Evolutionary conservation across 2,329 filamentous ascomycete genomes (phyloP).

Genomic region (Rutstroemia sp.): DNA sequence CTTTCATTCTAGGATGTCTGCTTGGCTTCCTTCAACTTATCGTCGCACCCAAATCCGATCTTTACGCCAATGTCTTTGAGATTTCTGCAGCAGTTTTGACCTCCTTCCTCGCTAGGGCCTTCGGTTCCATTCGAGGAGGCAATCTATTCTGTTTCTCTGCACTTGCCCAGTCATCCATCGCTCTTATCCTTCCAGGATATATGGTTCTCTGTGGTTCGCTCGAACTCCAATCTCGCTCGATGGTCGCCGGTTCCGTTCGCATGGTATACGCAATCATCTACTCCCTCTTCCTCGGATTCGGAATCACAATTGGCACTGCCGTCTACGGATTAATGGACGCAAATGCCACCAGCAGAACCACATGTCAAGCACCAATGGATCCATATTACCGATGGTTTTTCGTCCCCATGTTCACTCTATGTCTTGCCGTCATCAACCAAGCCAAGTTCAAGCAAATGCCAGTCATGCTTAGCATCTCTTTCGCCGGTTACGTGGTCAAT

Average conservation of each 20-base stretch:
- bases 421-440: conserved; percentile 69
- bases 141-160: conserved; percentile 59
- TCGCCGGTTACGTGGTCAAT: conserved; percentile 68
- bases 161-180: conserved; percentile 56
- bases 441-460: conserved; percentile 76
- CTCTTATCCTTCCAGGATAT: conserved; percentile 58
- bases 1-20: conserved; percentile 62
- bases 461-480: conserved; percentile 66
- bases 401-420: conserved; percentile 66
- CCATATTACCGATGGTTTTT: conserved; percentile 60
- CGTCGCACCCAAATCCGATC: conserved; percentile 58
- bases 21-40: conserved; percentile 65
- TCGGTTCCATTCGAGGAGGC: conserved; percentile 47
- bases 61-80: conserved; percentile 61
- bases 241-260: conserved; percentile 48
- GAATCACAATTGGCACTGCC: conserved; percentile 48
- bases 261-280: conserved; percentile 54
- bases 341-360: conserved; percentile 39
- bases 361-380: conserved; percentile 39
- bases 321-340: conserved; percentile 45
- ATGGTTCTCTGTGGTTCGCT: conserved; percentile 51
- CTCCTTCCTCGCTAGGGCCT: conserved; percentile 54
- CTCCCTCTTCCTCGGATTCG: conserved; percentile 49
- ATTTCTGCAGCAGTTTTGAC: conserved; percentile 54
- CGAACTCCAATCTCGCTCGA: conserved; percentile 47